Percentiles rank a stretch among this genome's conserved stretches.
Conservation (phyloP, 768 basidiomycete species). For the Suillus subluteus region DNA sequence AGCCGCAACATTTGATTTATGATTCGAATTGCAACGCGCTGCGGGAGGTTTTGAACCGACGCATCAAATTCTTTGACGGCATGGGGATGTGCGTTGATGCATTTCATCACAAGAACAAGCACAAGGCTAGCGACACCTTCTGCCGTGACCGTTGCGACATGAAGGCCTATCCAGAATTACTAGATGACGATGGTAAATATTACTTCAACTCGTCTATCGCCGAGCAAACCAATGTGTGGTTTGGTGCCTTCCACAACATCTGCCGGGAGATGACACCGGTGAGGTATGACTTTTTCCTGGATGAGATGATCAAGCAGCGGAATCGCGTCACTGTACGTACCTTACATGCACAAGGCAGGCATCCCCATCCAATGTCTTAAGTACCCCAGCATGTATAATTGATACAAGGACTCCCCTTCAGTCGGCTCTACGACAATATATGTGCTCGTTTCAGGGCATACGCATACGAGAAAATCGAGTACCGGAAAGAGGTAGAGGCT, state of each 20-base stretch:
- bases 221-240: constrained; percentile 43
- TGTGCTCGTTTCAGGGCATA: too few species aligned
- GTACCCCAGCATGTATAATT: too few species aligned
- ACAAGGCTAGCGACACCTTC: constrained; percentile 10
- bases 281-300: constrained; percentile 38
- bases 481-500: too few species aligned
- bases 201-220: constrained; percentile 40
- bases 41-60: too few species aligned
- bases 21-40: too few species aligned
- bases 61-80: constrained; percentile 15
- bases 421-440: too few species aligned
- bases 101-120: constrained; percentile 38
- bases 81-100: constrained; percentile 39
- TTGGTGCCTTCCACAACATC: constrained; percentile 37
- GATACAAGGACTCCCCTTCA: too few species aligned
- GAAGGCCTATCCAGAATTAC: background rate
- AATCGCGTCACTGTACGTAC: too few species aligned
- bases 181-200: constrained; percentile 22
- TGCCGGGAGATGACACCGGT: constrained; percentile 14
- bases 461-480: too few species aligned
- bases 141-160: constrained; percentile 29
- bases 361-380: too few species aligned
- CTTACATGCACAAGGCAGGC: too few species aligned
- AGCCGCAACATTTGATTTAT: too few species aligned
- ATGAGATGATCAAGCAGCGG: constrained; percentile 44